Evolutionary conservation across 2,329 filamentous ascomycete genomes (phyloP), one percentile per base, ranked within the genome.

Genomic region (Ramichloridium luteum): DNA sequence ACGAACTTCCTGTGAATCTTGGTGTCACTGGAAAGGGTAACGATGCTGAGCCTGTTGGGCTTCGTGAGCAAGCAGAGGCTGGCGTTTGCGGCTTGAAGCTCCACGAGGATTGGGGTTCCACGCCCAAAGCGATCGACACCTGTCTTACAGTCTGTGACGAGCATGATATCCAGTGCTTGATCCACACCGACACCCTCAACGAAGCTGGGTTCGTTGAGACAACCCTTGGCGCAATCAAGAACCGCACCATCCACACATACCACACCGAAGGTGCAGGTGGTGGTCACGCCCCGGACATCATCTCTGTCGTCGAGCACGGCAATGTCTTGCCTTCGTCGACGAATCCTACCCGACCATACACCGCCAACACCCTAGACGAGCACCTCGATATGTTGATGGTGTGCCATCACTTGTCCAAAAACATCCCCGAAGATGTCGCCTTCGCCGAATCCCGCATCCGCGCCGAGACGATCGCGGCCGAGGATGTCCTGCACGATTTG

Each of bases 361-460:
- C 88, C 2, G 67, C 70, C 43, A 94, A 96, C 62, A 96, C 88
- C 0, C 70, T 96, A 0, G 88, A 94, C 51, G 88, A 96, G 59
- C 88, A 96, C 59, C 72, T 94, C 10, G 88, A 96, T 61, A 96
- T 96, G 88, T 65, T 94, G 28, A 94, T 94, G 88, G 84, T 93
- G 22, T 96, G 88, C 64, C 88, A 96, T 57, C 88, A 96, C 52
- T 65, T 96, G 6, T 85, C 77, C 31, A 83, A 82, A 57, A 77
- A 93, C 58, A 94, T 94, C 37, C 83, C 86, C 36, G 88, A 96
- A 61, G 88, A 96, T 54, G 80, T 96, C 10, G 85, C 86, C 1
- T 96, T 96, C 50, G 88, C 88, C 28, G 88, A 96, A 61, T 84
- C 77, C 20, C 82, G 88, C 23, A 96, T 96, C 58, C 80, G 88